A percentile compares a stretch with the other conserved stretches of the same genome.
Evolutionary conservation across 345 rosid genomes (phyloP).

Genomic region (Populus nigra): DNA sequence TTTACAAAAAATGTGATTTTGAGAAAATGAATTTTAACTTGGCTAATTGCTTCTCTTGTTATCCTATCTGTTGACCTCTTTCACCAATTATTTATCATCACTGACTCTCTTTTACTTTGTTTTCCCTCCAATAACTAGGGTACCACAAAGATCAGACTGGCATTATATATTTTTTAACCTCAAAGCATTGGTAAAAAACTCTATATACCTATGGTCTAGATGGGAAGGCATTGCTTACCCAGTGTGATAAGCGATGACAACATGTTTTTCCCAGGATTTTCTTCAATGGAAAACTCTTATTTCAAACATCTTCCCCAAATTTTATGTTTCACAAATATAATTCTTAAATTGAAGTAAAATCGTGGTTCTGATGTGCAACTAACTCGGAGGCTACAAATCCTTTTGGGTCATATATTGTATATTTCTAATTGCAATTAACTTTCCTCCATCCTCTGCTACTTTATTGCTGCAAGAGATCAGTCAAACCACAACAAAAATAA

Average conservation of each 20-base stretch:
- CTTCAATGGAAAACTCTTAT: not conserved
- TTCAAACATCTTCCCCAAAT: not conserved
- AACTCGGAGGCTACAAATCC: no score
- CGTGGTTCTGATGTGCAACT: not conserved
- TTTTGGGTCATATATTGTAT: not conserved
- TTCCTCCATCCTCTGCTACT: not conserved
- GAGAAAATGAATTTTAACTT: not conserved
- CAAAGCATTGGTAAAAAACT: not conserved
- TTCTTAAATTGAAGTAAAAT: not conserved
- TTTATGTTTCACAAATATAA: not conserved
- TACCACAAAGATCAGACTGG: not conserved
- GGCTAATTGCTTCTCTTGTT: not conserved
- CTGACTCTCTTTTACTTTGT: not conserved
- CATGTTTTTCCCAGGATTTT: not conserved
- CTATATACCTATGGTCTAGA: not conserved
- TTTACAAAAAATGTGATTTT: slow-evolving; percentile 3
- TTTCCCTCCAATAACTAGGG: not conserved
- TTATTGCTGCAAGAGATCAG: not conserved
- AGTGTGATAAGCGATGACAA: not conserved
- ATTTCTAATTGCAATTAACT: not conserved
- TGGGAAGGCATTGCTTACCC: not conserved
- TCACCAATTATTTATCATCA: not conserved
- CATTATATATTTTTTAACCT: not conserved
- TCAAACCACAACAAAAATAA: not conserved
- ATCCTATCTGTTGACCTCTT: not conserved